Evolutionary conservation across 495 filamentous ascomycete genomes (phyloP).

Genomic region (Pyronema domesticum): DNA sequence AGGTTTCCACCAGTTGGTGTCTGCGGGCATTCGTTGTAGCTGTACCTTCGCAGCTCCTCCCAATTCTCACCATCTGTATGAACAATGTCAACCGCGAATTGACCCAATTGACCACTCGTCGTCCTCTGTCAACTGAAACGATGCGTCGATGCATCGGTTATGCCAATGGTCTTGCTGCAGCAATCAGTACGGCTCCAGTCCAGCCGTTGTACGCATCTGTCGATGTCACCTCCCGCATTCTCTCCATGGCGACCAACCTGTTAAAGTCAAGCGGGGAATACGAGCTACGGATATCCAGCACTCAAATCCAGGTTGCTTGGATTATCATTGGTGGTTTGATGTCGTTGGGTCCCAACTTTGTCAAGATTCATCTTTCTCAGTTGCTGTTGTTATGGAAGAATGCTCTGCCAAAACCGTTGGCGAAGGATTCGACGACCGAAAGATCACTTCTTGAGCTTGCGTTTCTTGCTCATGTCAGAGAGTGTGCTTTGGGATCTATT

Average conservation of each 20-base stretch:
- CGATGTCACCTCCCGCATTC: conserved; percentile 79
- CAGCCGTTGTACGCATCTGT: conserved; percentile 89
- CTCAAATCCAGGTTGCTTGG: conserved; percentile 96
- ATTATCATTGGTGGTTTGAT: conserved; percentile 91
- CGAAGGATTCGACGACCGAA: conserved; percentile 70
- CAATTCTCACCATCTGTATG: conserved; percentile 87
- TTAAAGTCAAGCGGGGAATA: conserved; percentile 85
- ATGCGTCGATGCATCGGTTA: conserved; percentile 76
- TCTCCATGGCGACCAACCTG: conserved; percentile 77
- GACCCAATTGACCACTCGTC: conserved; percentile 50
- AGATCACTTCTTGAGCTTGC: conserved; percentile 70
- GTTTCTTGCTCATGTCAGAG: conserved; percentile 84
- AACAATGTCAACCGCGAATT: conserved; percentile 85
- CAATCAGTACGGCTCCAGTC: conserved; percentile 70
- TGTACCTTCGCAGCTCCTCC: conserved; percentile 77
- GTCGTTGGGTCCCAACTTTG: conserved; percentile 92
- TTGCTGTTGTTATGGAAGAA: conserved; percentile 96
- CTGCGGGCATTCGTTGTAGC: conserved; percentile 73
- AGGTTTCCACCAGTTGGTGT: conserved; percentile 70
- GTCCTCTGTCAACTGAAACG: conserved; percentile 38
- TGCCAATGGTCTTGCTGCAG: conserved; percentile 81
- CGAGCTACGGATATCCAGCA: conserved; percentile 77
- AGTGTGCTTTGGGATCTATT: conserved; percentile 84
- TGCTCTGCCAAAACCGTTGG: conserved; percentile 80
- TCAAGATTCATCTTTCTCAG: conserved; percentile 95